phyloP scores from a whole-genome alignment of 768 basidiomycete species.

The Hygrophorus russula region DNA sequence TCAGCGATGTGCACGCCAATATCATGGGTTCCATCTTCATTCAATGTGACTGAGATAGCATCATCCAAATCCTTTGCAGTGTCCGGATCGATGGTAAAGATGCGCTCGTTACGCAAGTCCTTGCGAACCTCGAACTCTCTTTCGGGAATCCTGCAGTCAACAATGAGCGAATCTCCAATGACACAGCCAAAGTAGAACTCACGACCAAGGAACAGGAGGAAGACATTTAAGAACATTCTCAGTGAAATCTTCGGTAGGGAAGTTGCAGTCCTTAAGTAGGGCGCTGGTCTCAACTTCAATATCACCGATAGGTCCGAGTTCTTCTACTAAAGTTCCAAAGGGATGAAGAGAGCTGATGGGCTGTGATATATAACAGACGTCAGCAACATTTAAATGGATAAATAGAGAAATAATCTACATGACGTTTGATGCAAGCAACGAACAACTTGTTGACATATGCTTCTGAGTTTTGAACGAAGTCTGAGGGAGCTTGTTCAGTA shows the following conservation, averaged over 20 bases:
- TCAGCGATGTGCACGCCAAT: conserved; percentile 95
- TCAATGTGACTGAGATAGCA: conserved; percentile 78
- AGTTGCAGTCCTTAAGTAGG: conserved; percentile 96
- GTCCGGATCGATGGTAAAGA: conserved; percentile 91
- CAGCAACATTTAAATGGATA: conserved; percentile 1
- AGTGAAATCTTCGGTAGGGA: conserved; percentile 94
- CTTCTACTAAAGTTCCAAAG: conserved; percentile 96
- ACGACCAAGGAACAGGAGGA: conserved; percentile 93
- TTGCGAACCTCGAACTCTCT: conserved; percentile 79
- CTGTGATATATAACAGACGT: conserved; percentile 25
- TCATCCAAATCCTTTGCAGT: conserved; percentile 91
- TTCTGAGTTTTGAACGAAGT: conserved; percentile 93
- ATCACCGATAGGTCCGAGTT: conserved; percentile 96
- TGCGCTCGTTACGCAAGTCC: conserved; percentile 74
- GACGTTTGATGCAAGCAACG: conserved; percentile 97
- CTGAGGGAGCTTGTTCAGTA: conserved; percentile 93
- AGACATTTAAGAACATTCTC: conserved; percentile 93
- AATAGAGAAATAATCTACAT: conserved; percentile 42
- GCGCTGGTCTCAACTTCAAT: conserved; percentile 97
- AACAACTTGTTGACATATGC: conserved; percentile 84
- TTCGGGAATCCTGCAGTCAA: conserved; percentile 61
- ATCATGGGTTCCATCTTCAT: conserved; percentile 88
- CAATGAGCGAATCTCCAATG: conserved; percentile 6
- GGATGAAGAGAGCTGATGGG: conserved; percentile 96
- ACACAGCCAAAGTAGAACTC: conserved; percentile 19